These are phyloP conservation scores for Diaporthe vexans DNA, from an alignment of 2,329 filamentous ascomycete species.

Conservation along the genomic window DNA sequence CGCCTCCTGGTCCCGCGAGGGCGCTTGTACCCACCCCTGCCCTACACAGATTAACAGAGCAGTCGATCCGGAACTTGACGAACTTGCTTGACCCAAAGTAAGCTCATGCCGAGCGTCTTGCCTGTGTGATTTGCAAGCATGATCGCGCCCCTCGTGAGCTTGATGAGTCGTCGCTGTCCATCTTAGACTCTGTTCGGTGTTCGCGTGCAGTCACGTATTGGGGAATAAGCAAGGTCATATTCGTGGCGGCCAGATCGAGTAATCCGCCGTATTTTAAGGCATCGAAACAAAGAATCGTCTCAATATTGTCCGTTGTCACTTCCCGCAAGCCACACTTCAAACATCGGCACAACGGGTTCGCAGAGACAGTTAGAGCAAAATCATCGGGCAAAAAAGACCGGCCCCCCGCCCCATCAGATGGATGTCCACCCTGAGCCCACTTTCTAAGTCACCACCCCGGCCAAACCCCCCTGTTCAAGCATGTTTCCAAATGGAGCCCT, in stretches of 20 bases:
- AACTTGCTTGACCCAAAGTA: slow-evolving; percentile 5
- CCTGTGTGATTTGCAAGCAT: slow-evolving; percentile 15
- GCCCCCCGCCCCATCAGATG: slow-evolving; percentile 7
- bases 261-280: slow-evolving; percentile 20
- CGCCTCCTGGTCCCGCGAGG: neutral
- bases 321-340: slow-evolving; percentile 33
- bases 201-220: neutral
- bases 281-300: slow-evolving; percentile 30
- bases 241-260: neutral
- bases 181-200: neutral
- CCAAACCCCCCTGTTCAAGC: slow-evolving; percentile 1
- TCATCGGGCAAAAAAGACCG: slow-evolving; percentile 17
- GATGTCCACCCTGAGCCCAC: slow-evolving; percentile 2
- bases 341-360: slow-evolving; percentile 32
- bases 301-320: slow-evolving; percentile 30
- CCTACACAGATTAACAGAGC: slow-evolving; percentile 6
- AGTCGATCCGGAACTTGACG: slow-evolving; percentile 27
- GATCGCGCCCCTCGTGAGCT: neutral
- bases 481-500: slow-evolving; percentile 28
- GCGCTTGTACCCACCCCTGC: slow-evolving; percentile 11
- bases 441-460: neutral
- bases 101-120: slow-evolving; percentile 27
- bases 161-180: neutral
- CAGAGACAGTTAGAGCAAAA: slow-evolving; percentile 1
- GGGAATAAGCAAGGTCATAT: neutral